A percentile compares a stretch with the other conserved stretches of the same genome.
phyloP scores from a whole-genome alignment of 2,329 filamentous ascomycete species.

The Epichloe elymi region DNA sequence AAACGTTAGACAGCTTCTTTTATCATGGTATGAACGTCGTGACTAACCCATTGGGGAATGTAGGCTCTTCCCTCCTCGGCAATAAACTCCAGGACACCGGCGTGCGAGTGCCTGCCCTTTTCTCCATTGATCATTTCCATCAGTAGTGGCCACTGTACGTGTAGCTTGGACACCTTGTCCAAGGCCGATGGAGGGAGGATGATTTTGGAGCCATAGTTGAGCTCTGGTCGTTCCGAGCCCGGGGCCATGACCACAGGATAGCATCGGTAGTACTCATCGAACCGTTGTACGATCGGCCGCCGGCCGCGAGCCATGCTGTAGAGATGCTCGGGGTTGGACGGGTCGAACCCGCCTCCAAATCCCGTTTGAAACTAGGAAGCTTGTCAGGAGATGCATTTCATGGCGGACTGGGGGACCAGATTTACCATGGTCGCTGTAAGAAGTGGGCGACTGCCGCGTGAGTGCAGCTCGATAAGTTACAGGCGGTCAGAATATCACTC shows the following conservation, averaged over 20 bases:
- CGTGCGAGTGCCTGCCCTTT: constrained; percentile 70
- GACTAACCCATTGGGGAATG: constrained; percentile 77
- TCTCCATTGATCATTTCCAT: constrained; percentile 91
- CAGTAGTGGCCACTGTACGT: constrained; percentile 94
- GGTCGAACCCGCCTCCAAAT: constrained; percentile 31
- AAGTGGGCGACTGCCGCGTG: background rate
- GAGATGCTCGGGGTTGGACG: constrained; percentile 33
- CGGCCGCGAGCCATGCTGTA: constrained; percentile 36
- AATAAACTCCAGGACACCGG: constrained; percentile 92
- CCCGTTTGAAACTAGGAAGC: constrained; percentile 13
- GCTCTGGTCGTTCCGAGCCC: constrained; percentile 72
- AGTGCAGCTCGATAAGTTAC: background rate
- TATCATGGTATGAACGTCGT: background rate
- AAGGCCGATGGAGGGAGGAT: constrained; percentile 92
- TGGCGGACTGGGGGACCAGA: background rate
- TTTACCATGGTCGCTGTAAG: background rate
- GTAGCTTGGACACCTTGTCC: constrained; percentile 88
- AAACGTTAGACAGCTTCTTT: background rate
- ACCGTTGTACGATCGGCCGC: constrained; percentile 52
- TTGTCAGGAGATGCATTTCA: background rate
- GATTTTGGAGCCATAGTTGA: constrained; percentile 96
- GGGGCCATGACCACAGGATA: constrained; percentile 93
- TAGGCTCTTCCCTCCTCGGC: constrained; percentile 96
- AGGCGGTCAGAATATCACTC: background rate
- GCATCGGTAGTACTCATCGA: constrained; percentile 97